Conservation (phyloP, 495 filamentous ascomycete genomes). For the Podospora tetraspora region DNA sequence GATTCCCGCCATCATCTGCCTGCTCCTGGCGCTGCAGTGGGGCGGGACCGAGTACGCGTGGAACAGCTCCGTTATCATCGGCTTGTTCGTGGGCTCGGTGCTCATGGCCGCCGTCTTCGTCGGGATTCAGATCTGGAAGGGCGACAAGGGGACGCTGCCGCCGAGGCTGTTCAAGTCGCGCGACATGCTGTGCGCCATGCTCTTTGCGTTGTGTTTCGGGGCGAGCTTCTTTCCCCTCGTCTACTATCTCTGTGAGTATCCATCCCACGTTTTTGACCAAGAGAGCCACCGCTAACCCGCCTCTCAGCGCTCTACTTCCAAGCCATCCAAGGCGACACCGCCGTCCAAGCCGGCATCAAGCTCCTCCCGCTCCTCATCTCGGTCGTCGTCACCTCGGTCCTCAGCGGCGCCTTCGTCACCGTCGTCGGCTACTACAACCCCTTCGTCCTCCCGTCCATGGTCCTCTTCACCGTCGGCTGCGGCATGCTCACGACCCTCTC, state of each 20-base stretch:
- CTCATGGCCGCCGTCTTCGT: conserved; percentile 47
- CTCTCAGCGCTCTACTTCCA: conserved; percentile 75
- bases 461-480: conserved; percentile 43
- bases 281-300: conserved; percentile 7
- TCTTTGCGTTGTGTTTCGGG: conserved; percentile 57
- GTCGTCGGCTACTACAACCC: conserved; percentile 51
- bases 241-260: conserved; percentile 58
- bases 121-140: conserved; percentile 45
- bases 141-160: conserved; percentile 52
- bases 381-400: conserved; percentile 51
- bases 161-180: conserved; percentile 52
- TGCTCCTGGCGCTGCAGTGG: conserved; percentile 62
- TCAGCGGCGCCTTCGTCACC: conserved; percentile 39
- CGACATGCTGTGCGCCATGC: conserved; percentile 46
- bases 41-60: conserved; percentile 54
- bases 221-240: conserved; percentile 62
- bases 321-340: conserved; percentile 65
- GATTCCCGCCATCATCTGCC: conserved; percentile 49
- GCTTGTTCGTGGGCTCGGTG: conserved; percentile 45
- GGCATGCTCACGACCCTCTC: conserved; percentile 48
- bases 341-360: conserved; percentile 71
- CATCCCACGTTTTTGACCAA: neutral
- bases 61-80: conserved; percentile 38
- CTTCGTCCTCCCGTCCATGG: conserved; percentile 40
- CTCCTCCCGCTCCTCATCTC: conserved; percentile 69